Evolutionary conservation across 2,329 filamentous ascomycete genomes (phyloP).

Genomic region (Fusarium oligoseptatum): DNA sequence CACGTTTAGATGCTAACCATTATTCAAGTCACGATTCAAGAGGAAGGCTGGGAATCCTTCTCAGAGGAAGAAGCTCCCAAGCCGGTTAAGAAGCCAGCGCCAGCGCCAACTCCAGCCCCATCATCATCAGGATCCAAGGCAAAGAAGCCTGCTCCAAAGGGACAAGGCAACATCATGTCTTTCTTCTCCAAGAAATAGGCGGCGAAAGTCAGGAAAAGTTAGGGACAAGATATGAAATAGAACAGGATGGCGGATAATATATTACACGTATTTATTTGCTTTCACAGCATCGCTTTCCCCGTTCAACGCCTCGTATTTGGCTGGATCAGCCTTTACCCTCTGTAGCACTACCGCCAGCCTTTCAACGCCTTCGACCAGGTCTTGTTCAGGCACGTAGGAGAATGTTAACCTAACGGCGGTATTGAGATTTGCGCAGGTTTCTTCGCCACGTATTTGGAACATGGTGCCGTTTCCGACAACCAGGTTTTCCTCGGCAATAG

Average conservation of each 20-base stretch:
- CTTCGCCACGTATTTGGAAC: conserved; percentile 76
- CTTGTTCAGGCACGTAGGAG: conserved; percentile 76
- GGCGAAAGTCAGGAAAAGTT: no score
- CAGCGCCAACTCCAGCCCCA: conserved; percentile 60
- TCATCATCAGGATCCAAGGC: conserved; percentile 63
- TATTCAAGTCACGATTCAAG: conserved; percentile 82
- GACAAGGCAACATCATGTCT: conserved; percentile 89
- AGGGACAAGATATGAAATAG: neutral
- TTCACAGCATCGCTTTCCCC: conserved; percentile 37
- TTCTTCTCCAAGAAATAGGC: conserved; percentile 86
- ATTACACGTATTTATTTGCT: conserved; percentile 42
- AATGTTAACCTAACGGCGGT: conserved; percentile 76
- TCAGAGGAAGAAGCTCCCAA: conserved; percentile 84
- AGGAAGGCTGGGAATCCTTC: conserved; percentile 90
- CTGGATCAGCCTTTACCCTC: conserved; percentile 49
- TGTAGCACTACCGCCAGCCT: conserved; percentile 67
- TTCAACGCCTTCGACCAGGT: conserved; percentile 75
- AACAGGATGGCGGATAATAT: conserved; percentile 1
- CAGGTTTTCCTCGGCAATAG: conserved; percentile 73
- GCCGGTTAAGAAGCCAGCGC: conserved; percentile 66
- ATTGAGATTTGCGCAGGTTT: conserved; percentile 67
- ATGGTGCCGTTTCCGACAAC: conserved; percentile 76
- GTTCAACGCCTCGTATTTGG: conserved; percentile 43
- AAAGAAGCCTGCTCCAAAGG: conserved; percentile 70
- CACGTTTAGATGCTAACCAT: conserved; percentile 22